Base-by-base conservation (phyloP, 208 protist genomes). In the Crithidia thermophila region DNA sequence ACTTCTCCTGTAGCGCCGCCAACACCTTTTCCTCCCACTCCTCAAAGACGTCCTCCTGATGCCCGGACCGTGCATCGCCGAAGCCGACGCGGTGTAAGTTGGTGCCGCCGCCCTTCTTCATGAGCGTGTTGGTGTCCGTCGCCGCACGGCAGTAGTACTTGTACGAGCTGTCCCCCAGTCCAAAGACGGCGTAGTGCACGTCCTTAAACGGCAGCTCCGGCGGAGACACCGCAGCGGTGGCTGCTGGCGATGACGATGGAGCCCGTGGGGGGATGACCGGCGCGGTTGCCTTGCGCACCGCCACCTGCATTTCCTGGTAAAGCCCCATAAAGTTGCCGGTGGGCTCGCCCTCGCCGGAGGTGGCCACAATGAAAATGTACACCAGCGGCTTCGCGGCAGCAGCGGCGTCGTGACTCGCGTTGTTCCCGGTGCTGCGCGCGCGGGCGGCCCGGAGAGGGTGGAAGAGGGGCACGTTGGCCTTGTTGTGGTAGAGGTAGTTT, bases 111-210 rank as follows among this genome's bases (percentile, higher is more conserved):
- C 86, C 85, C 34, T 73, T 75, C n/a, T 83, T 71, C 33, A 92
- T 49, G 34, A 87, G 50, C 56, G 49, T 62, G 65, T 89, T 81
- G 8, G 84, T 69, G 47, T 75, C 60, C 16, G 76, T 66, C 11
- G 83, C 85, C 31, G 31, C 76, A 23, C 82, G 75, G 64, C 96
- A 94, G 72, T 94, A 99, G 75, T 98, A 92, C 72, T 98, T 97
- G 81, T 98, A 99, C n/a, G 97, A 98, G 28, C 74, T 96, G 64
- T 98, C 97, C 20, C 98, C 98, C 9, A 99, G 74, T 0, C 84
- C 94, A 69, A 99, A 98, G 1, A 98, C 86, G n/a, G 87, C 79
- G 72, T 87, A 97, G 52, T 69, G 52, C 5, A 98, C 46, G 27
- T 77, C 56, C 5, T 34, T 30, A 46, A 96, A 94, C 7, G 82